A percentile compares a stretch with the other conserved stretches of the same genome.
These are phyloP conservation scores for Leptographium flavum DNA, from an alignment of 2,329 filamentous ascomycete species.

Conservation along the genomic window DNA sequence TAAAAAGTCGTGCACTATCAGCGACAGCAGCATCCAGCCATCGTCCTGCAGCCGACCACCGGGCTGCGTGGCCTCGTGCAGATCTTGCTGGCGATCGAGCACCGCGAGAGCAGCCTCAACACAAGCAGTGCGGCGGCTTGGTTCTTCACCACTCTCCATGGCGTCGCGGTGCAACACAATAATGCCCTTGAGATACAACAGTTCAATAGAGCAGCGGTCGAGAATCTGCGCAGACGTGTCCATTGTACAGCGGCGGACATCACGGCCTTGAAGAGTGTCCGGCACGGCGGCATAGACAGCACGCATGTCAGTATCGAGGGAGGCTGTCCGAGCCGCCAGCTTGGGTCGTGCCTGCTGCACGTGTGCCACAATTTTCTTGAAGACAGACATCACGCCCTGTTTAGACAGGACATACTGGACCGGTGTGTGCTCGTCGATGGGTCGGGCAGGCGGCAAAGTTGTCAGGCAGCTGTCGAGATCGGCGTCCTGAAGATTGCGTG, in stretches of 20 bases:
- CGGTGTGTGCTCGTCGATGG: conserved; percentile 7
- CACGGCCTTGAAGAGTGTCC: too few relatives aligned
- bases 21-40: conserved; percentile 28
- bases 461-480: conserved; percentile 20
- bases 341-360: too few relatives aligned
- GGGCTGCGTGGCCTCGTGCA: conserved; percentile 18
- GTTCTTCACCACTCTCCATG: conserved; percentile 9
- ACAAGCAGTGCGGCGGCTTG: conserved; percentile 7
- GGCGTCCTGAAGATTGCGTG: conserved; percentile 23
- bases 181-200: conserved; percentile 17
- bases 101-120: conserved; percentile 15
- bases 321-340: too few relatives aligned
- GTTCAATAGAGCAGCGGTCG: too few relatives aligned
- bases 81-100: conserved; percentile 16
- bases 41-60: conserved; percentile 29
- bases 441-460: conserved; percentile 18
- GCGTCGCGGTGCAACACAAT: conserved; percentile 19
- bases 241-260: conserved; percentile 15
- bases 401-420: too few relatives aligned
- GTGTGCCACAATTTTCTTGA: too few relatives aligned
- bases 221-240: conserved; percentile 14
- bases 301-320: too few relatives aligned
- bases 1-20: conserved; percentile 34
- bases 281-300: too few relatives aligned
- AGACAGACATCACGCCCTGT: too few relatives aligned